Base-by-base conservation (phyloP, 345 rosid species). In the Lagerstroemia speciosa region DNA sequence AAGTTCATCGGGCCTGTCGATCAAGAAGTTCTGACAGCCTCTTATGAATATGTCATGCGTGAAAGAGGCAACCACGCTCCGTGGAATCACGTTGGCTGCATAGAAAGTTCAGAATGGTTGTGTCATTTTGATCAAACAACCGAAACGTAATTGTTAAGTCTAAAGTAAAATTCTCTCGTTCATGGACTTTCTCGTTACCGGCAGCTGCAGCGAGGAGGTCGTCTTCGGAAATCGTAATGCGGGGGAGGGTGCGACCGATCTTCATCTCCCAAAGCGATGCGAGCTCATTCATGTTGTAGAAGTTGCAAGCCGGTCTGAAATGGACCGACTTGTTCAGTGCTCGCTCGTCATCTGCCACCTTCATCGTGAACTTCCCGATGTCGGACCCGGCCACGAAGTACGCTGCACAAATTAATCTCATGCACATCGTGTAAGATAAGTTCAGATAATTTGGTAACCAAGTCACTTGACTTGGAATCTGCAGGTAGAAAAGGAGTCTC, bases 321-420 rank as follows among this genome's bases (percentile, higher is more conserved):
- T 89, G 95, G 40, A 89, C 83, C 1, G 74, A 66, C 72, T 74
- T 84, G 77, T 89, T 84, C 46, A 86, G 3, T 20, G 89, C 55
- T 67, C 88, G 74, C 26, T 53, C 66, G 71, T 89, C 91, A n/a
- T 89, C 95, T 24, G 66, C 83, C 1, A 66, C 71, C 78, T 80
- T 83, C 85, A 89, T 75, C 2, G 95, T 86, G 64, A 86, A 86
- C 69, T 89, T 89, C 3, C 95, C 91, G 48, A 89, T 89, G n/a
- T 89, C 91, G 26, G 69, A 64, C 27, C 95, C 95, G 0, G 83
- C 86, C 29, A 89, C 83, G 26, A 89, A 89, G 75, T 89, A 86
- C 14, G 91, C 95, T 86, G 79, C 84, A 62, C 5, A 32, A 22
- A 12, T n/a, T n/a, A 36, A 36, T 36, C 38, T 36, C 38, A 36